Evolutionary conservation across 495 filamentous ascomycete species (phyloP), one percentile per base, ranked within the genome.

Genomic region (Podospora bellae-mahoneyi): DNA sequence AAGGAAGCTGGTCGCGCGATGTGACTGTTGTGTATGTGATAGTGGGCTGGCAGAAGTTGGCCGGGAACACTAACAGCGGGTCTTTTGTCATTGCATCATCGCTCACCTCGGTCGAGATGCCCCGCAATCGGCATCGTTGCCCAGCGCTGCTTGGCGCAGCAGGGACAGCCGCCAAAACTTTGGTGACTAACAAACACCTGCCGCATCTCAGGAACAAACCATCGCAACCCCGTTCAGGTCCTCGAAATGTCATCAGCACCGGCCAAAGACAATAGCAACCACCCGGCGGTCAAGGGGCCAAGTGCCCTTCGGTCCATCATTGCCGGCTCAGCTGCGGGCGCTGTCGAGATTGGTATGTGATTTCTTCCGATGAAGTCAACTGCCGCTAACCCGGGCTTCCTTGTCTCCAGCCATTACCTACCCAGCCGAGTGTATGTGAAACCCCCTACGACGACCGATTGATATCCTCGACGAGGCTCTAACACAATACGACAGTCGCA

Each of bases 311-410:
- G 94, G 69, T 96, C 92, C 65, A 91, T 97, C 68, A 83, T 97
- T 73, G 94, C 94, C 54, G 94, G 94, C 66, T 90, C 92, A 64
- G 90, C 90, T 20, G 95, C 95, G 56, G 95, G 95, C 74, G 95
- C 95, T 64, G 87, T 97, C 68, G 95, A 99, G 79, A 98, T 99
- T 82, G 88, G 92, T 94, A 68, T 64, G 75, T 48, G 60, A 44
- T 62, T 55, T 39, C 67, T 16, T 16, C 13, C 23, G 13, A 28
- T 57, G 39, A 56, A 61, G 34, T 55, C 65, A 23, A 54, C 18
- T 59, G 10, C 66, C 23, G 71, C 69, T 75, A 69, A 75, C 71
- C 26, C 18, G 3, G 26, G 5, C 19, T 63, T 32, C 44, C 6
- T 61, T 48, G n/a, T 26, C 55, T 20, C n/a, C 72, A 96, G 89